Evolutionary conservation across 2,329 filamentous ascomycete species (phyloP).

Genomic region (Colletotrichum zoysiae): DNA sequence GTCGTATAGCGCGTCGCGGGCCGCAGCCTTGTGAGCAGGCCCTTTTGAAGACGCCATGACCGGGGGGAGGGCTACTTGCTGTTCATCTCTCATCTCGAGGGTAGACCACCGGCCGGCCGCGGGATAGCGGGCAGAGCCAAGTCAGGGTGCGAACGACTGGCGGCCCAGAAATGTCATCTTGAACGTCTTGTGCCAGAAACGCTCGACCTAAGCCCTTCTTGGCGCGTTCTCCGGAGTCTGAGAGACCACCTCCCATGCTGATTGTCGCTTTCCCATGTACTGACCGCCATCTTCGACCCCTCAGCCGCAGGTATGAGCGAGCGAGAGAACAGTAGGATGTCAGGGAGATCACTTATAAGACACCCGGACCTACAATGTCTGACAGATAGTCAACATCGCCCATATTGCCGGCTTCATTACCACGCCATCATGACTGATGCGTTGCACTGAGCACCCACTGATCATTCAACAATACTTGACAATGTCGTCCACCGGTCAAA

Average conservation of each 20-base stretch:
- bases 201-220: neutral
- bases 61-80: conserved; percentile 4
- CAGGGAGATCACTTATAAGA: conserved; percentile 10
- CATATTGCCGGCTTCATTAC: neutral
- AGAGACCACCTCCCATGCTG: neutral
- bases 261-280: neutral
- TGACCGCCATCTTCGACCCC: neutral
- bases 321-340: neutral
- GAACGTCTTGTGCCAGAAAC: neutral
- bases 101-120: conserved; percentile 13
- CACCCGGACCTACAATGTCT: neutral
- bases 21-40: conserved; percentile 14
- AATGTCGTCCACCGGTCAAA: conserved; percentile 1
- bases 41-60: neutral
- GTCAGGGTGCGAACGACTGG: conserved; percentile 26
- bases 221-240: neutral
- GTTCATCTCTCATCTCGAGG: conserved; percentile 10
- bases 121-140: neutral
- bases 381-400: neutral
- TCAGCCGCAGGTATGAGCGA: neutral
- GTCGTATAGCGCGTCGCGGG: conserved; percentile 1
- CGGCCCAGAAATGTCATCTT: conserved; percentile 18
- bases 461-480: neutral
- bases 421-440: neutral
- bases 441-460: neutral